phyloP scores from a whole-genome alignment of 73 alveolate species.

The Paramecium sonneborni region DNA sequence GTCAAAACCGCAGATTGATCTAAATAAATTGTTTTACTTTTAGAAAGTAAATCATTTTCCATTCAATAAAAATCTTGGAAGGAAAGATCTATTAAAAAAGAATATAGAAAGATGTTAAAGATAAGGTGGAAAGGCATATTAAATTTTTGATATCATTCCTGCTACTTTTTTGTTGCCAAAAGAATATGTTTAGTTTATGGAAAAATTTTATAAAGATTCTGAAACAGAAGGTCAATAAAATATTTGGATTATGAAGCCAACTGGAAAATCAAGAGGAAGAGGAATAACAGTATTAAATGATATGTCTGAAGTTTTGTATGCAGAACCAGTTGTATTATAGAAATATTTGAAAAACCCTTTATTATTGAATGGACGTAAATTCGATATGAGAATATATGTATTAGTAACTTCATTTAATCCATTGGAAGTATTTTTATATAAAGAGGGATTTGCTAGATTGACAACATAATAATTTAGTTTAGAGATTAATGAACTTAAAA shows the following conservation, averaged over 20 bases:
- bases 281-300: constrained; percentile 96
- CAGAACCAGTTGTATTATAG: constrained; percentile 95
- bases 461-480: constrained; percentile 92
- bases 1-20: constrained; percentile 93
- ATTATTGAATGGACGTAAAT: constrained; percentile 95
- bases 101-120: constrained; percentile 86
- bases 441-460: constrained; percentile 98
- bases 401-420: constrained; percentile 96
- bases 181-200: constrained; percentile 90
- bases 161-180: constrained; percentile 92
- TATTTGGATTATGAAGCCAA: constrained; percentile 77
- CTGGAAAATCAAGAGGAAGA: constrained; percentile 88
- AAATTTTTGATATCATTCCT: constrained; percentile 92
- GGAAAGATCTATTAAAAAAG: constrained; percentile 94
- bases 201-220: constrained; percentile 72
- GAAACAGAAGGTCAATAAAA: constrained; percentile 64
- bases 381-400: constrained; percentile 96
- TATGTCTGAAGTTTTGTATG: constrained; percentile 88
- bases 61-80: constrained; percentile 86
- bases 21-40: constrained; percentile 89
- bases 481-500: constrained; percentile 87
- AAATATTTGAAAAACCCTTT: constrained; percentile 94
- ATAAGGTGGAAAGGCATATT: constrained; percentile 78
- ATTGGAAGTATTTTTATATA: constrained; percentile 95
- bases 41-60: constrained; percentile 96